Evolutionary conservation across 2,329 filamentous ascomycete genomes (phyloP), one percentile per base, ranked within the genome.

Genomic region (Berkeleyomyces rouxiae): DNA sequence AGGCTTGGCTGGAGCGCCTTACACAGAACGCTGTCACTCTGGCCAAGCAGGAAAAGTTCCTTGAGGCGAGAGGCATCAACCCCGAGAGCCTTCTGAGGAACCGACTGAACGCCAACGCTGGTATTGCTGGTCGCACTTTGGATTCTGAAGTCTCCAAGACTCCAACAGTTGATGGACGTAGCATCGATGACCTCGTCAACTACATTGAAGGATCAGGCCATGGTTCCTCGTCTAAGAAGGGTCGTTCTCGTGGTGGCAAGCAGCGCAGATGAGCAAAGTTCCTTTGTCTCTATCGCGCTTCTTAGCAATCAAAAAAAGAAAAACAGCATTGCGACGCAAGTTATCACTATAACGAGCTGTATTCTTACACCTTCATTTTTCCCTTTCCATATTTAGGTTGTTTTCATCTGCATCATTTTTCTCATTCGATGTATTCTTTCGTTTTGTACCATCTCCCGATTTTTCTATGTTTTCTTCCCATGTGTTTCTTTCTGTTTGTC

Each of bases 1-100:
- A 96, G 77, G 88, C 83, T 70, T 99, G 93, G 93, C 82, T 97
- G 33, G 90, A 96, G 74, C 91, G 96, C 74, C 82, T 99, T 64
- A 97, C 92, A 0, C 88, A 95, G 74, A 96, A 95, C 70, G 93
- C 93, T 53, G 93, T 99, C 47, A 87, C 84, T 42, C 90, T 97
- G 67, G 92, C 91, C 59, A 96, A 95, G 77, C 90, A 95, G 70
- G 87, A 89, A 65, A 95, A 96, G 76, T 88, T 93, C 67, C 79
- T 88, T 44, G 85, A 93, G 73, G 84, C 84, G 58, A 84, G 86
- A 63, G 82, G 87, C 65, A 79, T 91, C 51, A 83, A 85, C 65
- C 80, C 86, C 7, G 82, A 66, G 79, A 86, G 61, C 82, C 83
- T 6, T 79, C 85, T 68, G 80, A 79, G 68, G 31, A 39, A 43